These are phyloP conservation scores for Podospora tetraspora DNA, from an alignment of 495 filamentous ascomycete species.

Conservation along the genomic window DNA sequence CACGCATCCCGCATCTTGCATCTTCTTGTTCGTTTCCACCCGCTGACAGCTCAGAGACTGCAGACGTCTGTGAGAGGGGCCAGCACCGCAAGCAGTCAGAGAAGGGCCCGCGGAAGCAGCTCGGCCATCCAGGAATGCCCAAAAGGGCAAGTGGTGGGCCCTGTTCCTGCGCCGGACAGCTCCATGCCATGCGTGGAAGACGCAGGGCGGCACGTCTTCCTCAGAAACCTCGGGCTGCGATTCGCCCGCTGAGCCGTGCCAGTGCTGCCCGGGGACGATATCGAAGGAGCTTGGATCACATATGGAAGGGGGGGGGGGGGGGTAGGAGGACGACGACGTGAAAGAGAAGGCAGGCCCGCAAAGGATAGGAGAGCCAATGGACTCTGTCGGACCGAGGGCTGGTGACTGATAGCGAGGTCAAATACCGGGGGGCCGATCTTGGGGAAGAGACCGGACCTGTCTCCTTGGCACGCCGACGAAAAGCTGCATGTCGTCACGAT, in stretches of 20 bases:
- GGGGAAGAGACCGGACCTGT: constrained; percentile 9
- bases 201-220: constrained; percentile 14
- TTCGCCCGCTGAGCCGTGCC: constrained; percentile 11
- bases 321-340: constrained; percentile 4
- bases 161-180: constrained; percentile 21
- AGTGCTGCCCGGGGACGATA: not conserved
- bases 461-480: constrained; percentile 2
- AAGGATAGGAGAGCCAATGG: constrained; percentile 3
- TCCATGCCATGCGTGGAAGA: constrained; percentile 21
- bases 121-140: constrained; percentile 19
- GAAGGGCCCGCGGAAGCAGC: constrained; percentile 15
- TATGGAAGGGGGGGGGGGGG: constrained; percentile 5
- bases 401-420: constrained; percentile 4
- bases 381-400: not conserved
- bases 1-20: not conserved
- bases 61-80: constrained; percentile 1
- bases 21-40: not conserved
- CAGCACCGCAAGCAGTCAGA: not conserved
- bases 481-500: constrained; percentile 3
- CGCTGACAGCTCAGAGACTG: not conserved
- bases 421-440: constrained; percentile 6
- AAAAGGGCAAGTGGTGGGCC: constrained; percentile 15
- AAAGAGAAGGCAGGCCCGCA: constrained; percentile 4
- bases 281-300: constrained; percentile 15
- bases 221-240: constrained; percentile 13